A percentile compares a stretch with the other conserved stretches of the same genome.
Conservation (phyloP, 805 yeast species). For the Candida suzukii region DNA sequence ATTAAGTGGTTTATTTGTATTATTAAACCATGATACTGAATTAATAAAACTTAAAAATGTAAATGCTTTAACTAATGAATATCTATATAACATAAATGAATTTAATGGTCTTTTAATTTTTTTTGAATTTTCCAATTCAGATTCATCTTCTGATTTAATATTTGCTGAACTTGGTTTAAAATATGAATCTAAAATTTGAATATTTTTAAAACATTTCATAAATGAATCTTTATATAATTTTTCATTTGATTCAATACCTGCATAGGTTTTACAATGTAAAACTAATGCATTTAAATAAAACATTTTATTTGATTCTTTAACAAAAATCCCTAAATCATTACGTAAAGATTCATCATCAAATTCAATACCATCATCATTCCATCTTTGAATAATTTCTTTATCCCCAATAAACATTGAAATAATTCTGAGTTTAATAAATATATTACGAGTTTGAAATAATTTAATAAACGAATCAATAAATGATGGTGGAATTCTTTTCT, state of each 20-base stretch:
- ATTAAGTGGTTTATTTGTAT: too few relatives aligned
- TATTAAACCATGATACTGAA: too few relatives aligned
- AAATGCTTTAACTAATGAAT: slow-evolving; percentile 34
- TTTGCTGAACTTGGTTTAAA: slow-evolving; percentile 11
- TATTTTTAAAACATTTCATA: slow-evolving; percentile 11
- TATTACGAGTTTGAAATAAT: slow-evolving; percentile 16
- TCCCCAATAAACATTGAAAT: slow-evolving; percentile 14
- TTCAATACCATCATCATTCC: too few relatives aligned
- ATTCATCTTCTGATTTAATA: slow-evolving; percentile 4
- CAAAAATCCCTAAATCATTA: neutral
- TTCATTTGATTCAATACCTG: slow-evolving; percentile 16
- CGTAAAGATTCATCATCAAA: neutral
- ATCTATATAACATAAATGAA: slow-evolving; percentile 40
- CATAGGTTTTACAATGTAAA: slow-evolving; percentile 19
- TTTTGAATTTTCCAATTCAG: slow-evolving; percentile 1
- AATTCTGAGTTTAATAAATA: slow-evolving; percentile 15
- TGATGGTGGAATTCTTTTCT: neutral
- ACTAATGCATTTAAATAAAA: slow-evolving; percentile 13
- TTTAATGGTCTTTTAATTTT: slow-evolving; percentile 39
- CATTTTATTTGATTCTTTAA: neutral
- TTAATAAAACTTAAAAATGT: slow-evolving; percentile 20
- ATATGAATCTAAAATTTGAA: slow-evolving; percentile 18
- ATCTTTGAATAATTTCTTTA: too few relatives aligned
- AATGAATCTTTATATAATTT: slow-evolving; percentile 12
- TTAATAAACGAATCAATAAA: slow-evolving; percentile 6